Base-by-base conservation (phyloP, 2,329 filamentous ascomycete species). In the Colletotrichum acutatum region DNA sequence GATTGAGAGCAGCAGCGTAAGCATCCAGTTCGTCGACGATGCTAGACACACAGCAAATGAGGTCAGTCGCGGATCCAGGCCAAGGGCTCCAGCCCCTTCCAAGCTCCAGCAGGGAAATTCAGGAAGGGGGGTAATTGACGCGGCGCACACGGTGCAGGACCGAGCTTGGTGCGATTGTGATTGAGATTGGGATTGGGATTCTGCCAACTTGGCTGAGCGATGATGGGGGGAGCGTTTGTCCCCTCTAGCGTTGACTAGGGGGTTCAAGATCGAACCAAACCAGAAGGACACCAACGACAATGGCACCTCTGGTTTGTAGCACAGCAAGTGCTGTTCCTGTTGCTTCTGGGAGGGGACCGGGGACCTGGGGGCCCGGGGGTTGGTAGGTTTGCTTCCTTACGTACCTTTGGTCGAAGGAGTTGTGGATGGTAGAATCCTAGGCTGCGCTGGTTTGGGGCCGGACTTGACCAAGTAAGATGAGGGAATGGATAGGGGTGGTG, bases 31-130 rank as follows among this genome's bases (percentile, higher is more conserved):
- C 60, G 46, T 70, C 56, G 71, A 70, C 54, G 66, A 71, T 73
- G 54, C 71, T 73, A 70, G 69, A 42, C 37, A 65, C 46, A 65
- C 46, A 65, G 70, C 66, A 71, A 73, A 71, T 73, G 71, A 70
- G 71, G 60, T 71, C 71, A 73, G 70, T 66, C 70, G 49, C 60
- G 60, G 66, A 72, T 72, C 60, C 46, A 70, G 34, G 68, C 58
- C 66, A 62, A 66, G 49, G 34, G 54, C 70, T 64, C 12, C 60
- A 46, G 68, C 19, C 49, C 66, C 60, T 61, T 57, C 49, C 22
- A 60, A 72, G 53, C 56, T 37, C 28, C 49, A 54, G 28, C 16
- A 19, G 26, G 14, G 56, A 52, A 61, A 66, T 66, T 56, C 28
- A 62, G 56, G 22, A 61, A 66, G 66, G 70, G 56, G 70, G 70